Conservation (phyloP, 495 filamentous ascomycete species). For the Xylaria longipes region DNA sequence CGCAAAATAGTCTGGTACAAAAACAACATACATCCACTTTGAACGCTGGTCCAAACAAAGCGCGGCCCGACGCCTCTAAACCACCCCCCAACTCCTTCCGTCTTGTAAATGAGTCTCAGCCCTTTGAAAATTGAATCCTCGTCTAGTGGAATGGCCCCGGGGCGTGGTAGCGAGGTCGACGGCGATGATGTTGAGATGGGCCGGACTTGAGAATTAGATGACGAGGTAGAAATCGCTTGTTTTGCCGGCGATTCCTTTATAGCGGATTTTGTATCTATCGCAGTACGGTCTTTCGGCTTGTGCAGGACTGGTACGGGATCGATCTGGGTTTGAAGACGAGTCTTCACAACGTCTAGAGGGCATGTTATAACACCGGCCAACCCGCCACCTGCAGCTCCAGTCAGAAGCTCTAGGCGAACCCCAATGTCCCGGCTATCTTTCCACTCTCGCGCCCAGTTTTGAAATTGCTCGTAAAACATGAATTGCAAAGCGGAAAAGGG, state of each 20-base stretch:
- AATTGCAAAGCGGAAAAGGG: constrained; percentile 97
- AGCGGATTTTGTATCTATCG: constrained; percentile 25
- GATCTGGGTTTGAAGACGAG: constrained; percentile 93
- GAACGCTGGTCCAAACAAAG: constrained; percentile 96
- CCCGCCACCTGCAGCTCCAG: constrained; percentile 89
- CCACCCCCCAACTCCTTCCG: constrained; percentile 87
- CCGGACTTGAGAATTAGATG: constrained; percentile 58
- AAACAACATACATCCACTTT: constrained; percentile 96
- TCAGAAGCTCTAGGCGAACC: constrained; percentile 81
- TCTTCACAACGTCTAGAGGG: constrained; percentile 97
- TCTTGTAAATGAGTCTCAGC: constrained; percentile 82
- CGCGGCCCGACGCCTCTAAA: constrained; percentile 95
- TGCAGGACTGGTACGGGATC: constrained; percentile 50
- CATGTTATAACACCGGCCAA: constrained; percentile 94
- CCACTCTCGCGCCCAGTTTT: constrained; percentile 77
- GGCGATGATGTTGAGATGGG: constrained; percentile 86
- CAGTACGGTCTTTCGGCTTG: constrained; percentile 34
- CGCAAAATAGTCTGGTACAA: constrained; percentile 89
- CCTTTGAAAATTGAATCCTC: constrained; percentile 89
- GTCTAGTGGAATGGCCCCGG: constrained; percentile 76
- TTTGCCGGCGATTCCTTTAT: constrained; percentile 33
- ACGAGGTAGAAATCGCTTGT: constrained; percentile 28
- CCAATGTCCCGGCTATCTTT: constrained; percentile 77
- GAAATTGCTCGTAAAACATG: constrained; percentile 96
- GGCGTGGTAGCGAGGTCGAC: constrained; percentile 75